Evolutionary conservation across 2,329 filamentous ascomycete species (phyloP).

Genomic region (Chaetomium sp.): DNA sequence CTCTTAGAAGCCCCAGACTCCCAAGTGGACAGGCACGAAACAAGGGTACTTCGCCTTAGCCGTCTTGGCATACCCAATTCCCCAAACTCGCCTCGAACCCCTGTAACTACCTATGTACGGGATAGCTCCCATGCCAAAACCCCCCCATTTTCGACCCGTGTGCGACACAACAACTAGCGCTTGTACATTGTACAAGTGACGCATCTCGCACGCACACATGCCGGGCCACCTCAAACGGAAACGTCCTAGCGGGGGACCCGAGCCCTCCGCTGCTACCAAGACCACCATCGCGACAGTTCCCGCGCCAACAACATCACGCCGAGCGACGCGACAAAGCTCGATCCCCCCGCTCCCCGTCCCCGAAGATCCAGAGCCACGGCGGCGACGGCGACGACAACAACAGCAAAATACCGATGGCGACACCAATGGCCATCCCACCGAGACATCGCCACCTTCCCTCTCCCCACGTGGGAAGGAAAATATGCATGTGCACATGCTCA

Average conservation of each 20-base stretch:
- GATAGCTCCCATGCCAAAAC: too few relatives aligned
- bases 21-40: background rate
- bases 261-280: slow-evolving; percentile 2
- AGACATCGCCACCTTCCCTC: background rate
- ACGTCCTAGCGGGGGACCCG: slow-evolving; percentile 31
- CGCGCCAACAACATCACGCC: slow-evolving; percentile 34
- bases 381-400: slow-evolving; percentile 32
- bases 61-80: slow-evolving; percentile 3
- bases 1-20: background rate
- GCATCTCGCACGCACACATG: slow-evolving; percentile 20
- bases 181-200: background rate
- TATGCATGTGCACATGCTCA: slow-evolving; percentile 26
- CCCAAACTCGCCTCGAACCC: background rate
- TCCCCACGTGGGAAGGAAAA: slow-evolving; percentile 35
- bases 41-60: background rate
- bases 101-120: too few relatives aligned
- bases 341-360: slow-evolving; percentile 41
- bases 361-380: slow-evolving; percentile 38
- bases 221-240: slow-evolving; percentile 42
- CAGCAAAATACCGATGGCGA: slow-evolving; percentile 13
- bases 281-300: slow-evolving; percentile 17
- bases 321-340: slow-evolving; percentile 42
- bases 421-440: slow-evolving; percentile 18
- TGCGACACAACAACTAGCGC: slow-evolving; percentile 10
- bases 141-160: slow-evolving; percentile 1